These are phyloP conservation scores for Pythium aristosporum DNA, from an alignment of 352 stramenopile species.

Conservation along the genomic window DNA sequence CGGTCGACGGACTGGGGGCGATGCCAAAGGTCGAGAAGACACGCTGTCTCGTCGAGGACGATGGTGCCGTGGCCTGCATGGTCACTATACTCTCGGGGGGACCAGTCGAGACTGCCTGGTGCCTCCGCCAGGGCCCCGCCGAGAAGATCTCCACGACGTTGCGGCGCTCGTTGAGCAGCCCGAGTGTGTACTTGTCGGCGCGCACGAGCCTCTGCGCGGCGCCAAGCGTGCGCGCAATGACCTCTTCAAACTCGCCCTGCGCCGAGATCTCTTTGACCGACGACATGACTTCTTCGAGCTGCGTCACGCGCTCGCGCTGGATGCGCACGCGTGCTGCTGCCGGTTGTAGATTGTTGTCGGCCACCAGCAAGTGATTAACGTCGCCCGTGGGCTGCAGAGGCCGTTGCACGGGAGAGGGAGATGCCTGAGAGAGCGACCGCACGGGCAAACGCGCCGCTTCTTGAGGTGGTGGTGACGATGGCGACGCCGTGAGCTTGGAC, in stretches of 20 bases:
- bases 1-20: constrained; percentile 16
- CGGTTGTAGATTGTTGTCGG: background rate
- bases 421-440: no score
- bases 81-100: background rate
- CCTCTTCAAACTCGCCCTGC: constrained; percentile 54
- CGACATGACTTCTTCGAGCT: constrained; percentile 60
- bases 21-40: constrained; percentile 29
- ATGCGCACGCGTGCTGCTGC: constrained; percentile 24
- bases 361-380: constrained; percentile 17
- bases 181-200: constrained; percentile 60
- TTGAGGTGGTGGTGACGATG: background rate
- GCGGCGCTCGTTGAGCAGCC: constrained; percentile 62
- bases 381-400: background rate
- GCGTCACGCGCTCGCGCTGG: constrained; percentile 46
- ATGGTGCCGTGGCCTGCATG: background rate
- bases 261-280: constrained; percentile 60
- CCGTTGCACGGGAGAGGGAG: background rate
- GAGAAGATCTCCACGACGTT: constrained; percentile 60
- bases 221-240: constrained; percentile 49
- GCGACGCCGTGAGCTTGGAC: constrained; percentile 27
- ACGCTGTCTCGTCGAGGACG: constrained; percentile 4
- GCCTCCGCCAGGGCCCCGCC: constrained; percentile 7
- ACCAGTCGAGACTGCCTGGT: constrained; percentile 32
- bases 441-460: no score
- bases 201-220: constrained; percentile 45